Evolutionary conservation across 2,329 filamentous ascomycete species (phyloP).

Genomic region (Emericellopsis atlantica): DNA sequence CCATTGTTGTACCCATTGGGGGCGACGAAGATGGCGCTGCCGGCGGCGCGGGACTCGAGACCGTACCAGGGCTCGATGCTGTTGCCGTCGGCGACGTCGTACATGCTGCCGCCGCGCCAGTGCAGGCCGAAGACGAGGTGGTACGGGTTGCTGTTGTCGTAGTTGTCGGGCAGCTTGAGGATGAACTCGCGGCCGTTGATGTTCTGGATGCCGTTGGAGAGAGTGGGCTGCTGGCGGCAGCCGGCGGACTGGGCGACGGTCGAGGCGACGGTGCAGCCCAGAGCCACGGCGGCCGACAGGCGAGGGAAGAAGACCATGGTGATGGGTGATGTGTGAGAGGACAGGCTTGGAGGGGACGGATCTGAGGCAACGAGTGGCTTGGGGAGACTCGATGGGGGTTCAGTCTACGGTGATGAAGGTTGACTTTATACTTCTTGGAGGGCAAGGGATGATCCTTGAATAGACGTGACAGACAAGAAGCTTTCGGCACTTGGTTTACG

Average conservation of each 20-base stretch:
- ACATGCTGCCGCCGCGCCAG: constrained; percentile 21
- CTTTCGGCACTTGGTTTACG: no score
- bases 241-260: constrained; percentile 9
- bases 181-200: constrained; percentile 22
- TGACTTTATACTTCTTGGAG: neutral
- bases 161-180: constrained; percentile 22
- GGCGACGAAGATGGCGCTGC: constrained; percentile 24
- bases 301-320: neutral
- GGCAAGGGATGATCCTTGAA: neutral
- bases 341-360: no score
- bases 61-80: constrained; percentile 22
- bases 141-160: constrained; percentile 23
- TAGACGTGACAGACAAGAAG: no score
- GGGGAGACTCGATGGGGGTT: neutral
- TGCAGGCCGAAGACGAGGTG: constrained; percentile 27
- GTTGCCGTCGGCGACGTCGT: constrained; percentile 18
- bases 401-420: neutral
- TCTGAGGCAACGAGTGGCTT: neutral
- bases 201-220: constrained; percentile 13
- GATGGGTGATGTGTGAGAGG: neutral
- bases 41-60: constrained; percentile 17
- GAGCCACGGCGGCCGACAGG: neutral
- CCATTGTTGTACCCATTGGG: constrained; percentile 25
- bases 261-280: neutral
- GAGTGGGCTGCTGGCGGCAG: constrained; percentile 14